phyloP scores from a whole-genome alignment of 2,329 filamentous ascomycete species.

The Ceratocystis alfenasii region DNA sequence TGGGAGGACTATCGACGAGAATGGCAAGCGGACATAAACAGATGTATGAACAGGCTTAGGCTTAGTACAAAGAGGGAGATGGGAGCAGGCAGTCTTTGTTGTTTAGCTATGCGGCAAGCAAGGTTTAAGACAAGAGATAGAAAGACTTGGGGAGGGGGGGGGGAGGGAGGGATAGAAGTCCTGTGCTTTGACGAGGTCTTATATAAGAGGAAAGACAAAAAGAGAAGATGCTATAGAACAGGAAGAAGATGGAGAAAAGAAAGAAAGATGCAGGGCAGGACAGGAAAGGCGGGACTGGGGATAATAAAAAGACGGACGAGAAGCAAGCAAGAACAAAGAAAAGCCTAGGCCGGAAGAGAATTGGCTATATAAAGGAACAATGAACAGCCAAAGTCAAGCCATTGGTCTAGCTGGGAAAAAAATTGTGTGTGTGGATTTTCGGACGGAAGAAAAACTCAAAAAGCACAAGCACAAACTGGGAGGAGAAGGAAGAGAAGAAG shows the following conservation, averaged over 20 bases:
- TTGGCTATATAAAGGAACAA: slow-evolving; percentile 9
- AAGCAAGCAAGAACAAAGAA: not conserved
- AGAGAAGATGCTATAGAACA: not conserved
- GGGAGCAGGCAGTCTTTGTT: too few species aligned
- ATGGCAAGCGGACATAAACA: not conserved
- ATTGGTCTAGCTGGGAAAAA: not conserved
- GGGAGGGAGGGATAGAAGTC: not conserved
- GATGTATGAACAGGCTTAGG: not conserved
- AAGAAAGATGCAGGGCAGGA: not conserved
- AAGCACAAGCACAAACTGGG: slow-evolving; percentile 10
- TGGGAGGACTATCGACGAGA: not conserved
- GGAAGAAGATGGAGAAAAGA: not conserved
- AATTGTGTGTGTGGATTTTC: slow-evolving; percentile 7
- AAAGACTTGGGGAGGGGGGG: not conserved
- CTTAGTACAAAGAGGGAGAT: not conserved
- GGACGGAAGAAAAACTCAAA: slow-evolving; percentile 8
- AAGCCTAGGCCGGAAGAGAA: slow-evolving; percentile 3
- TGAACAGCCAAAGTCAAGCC: slow-evolving; percentile 1
- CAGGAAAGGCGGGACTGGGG: not conserved
- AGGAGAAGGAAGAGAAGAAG: not conserved
- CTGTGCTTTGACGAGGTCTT: not conserved
- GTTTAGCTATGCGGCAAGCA: too few species aligned
- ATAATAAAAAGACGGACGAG: not conserved
- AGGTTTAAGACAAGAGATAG: not conserved
- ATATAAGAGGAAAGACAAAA: not conserved